Evolutionary conservation across 2,329 filamentous ascomycete genomes (phyloP), one percentile per base, ranked within the genome.

Genomic region (Biscogniauxia mediterranea): DNA sequence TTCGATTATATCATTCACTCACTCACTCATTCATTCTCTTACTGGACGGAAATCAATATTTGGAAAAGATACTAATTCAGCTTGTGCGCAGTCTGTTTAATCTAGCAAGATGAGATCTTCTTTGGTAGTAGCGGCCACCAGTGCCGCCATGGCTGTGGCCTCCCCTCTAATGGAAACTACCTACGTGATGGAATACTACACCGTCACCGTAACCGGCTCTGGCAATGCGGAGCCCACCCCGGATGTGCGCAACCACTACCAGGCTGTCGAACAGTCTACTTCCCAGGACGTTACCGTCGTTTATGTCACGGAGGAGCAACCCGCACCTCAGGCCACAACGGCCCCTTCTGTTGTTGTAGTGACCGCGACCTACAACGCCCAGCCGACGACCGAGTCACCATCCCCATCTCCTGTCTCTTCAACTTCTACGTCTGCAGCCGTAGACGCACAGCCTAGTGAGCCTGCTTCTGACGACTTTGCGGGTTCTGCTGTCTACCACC

Each of bases 401-500:
- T 15, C 17, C 17, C 15, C 38, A n/a, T 15, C 17, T n/a, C 38
- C 38, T 11, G 59, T 56, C 17, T 42, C 60, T 54, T 46, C 54
- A 3, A 56, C 59, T 21, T 19, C 57, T 15, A 58, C 58, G 25
- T 20, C 46, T 26, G 51, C 59, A 17, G 66, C 60, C 57, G 56
- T 32, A 58, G 64, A 25, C 2, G 23, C 23, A 23, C 23, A 23
- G 32, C 42, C 65, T 55, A 52, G 42, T 20, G 59, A 55, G 38
- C 52, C 63, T 52, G 63, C 64, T 25, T 76, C 77, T 65, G 55
- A 61, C 23, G 66, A 75, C 58, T 77, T 80, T 61, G 42, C 69
- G 60, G 74, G 74, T 59, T 73, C 77, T 15, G 82, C 83, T 55
- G 70, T 94, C 55, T 81, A 88, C 69, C 86, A 91, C 74, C 95